Evolutionary conservation across 2,329 filamentous ascomycete genomes (phyloP), one percentile per base, ranked within the genome.

Genomic region (Microdochium nivale): DNA sequence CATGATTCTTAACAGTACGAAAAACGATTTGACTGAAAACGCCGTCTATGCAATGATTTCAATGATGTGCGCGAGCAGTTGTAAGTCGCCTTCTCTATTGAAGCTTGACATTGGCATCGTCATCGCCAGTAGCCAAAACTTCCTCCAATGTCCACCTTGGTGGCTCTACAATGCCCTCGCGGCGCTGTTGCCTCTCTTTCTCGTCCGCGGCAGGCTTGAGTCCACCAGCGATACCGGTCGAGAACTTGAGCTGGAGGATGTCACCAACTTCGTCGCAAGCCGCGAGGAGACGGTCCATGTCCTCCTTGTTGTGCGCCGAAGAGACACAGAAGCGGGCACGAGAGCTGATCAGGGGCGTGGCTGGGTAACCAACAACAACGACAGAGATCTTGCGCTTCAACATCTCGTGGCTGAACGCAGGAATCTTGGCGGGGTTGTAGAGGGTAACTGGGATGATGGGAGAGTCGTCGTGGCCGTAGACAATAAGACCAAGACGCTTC

Each of bases 401-500:
- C 94, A 99, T 97, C 70, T 97, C 94, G 67, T 96, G 94, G 49
- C 90, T 96, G 71, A 99, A 99, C 53, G 94, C 92, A 3, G 92
- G 88, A 78, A 99, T 96, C 75, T 99, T 99, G 62, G 89, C 94
- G n/a, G 94, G 94, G 72, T 97, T 90, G 78, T 96, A 99, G 25
- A 99, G 83, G 64, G 96, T 81, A 59, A 99, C 70, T 51, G 94
- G 94, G 60, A 99, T 90, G 61, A 99, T 97, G 52, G 94, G 94
- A 4, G 91, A 96, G 72, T 99, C 94, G 65, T 99, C 94, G 67
- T 97, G 91, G 55, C 94, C 94, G 66, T 95, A 96, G 51, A 96
- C 87, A 65, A 99, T 99, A 73, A 90, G 92, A 49, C 94, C 94
- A 50, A 99, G 84, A 60, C 94, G 88, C 79, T 99, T 99, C 63